Evolutionary conservation across 768 basidiomycete species (phyloP).

Genomic region (Xanthoconium purpureum): DNA sequence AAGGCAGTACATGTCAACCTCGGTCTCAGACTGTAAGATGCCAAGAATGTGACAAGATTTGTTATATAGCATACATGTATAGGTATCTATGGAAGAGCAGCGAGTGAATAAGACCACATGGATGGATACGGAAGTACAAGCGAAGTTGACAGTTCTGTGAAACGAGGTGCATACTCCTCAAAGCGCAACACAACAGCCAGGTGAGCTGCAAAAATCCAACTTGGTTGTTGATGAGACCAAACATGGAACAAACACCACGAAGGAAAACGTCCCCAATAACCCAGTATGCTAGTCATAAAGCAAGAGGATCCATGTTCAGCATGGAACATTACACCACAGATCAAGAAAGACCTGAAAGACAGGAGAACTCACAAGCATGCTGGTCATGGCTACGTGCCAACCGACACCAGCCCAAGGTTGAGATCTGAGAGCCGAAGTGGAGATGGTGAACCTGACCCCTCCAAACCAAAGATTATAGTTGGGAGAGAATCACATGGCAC

Average conservation of each 20-base stretch:
- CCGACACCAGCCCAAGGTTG: background rate
- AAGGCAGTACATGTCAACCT: slow-evolving; percentile 12
- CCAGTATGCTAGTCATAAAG: background rate
- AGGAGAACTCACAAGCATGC: background rate
- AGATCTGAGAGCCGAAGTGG: background rate
- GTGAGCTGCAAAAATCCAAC: too few species aligned
- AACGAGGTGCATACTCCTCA: too few species aligned
- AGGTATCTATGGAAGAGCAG: background rate
- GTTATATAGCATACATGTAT: background rate
- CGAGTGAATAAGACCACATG: too few species aligned
- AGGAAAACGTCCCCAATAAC: background rate
- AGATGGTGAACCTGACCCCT: slow-evolving; percentile 34
- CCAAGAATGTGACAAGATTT: background rate
- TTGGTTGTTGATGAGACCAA: too few species aligned
- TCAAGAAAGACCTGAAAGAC: background rate
- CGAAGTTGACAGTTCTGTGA: too few species aligned
- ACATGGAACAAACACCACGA: too few species aligned
- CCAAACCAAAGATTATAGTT: slow-evolving; percentile 34
- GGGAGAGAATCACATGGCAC: slow-evolving; percentile 31
- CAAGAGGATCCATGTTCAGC: too few species aligned
- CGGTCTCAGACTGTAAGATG: background rate
- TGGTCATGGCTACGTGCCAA: background rate
- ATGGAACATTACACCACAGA: too few species aligned
- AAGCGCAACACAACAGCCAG: too few species aligned
- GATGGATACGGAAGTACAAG: too few species aligned